Evolutionary conservation across 768 basidiomycete genomes (phyloP).

Genomic region (Lanmaoa rubissima): DNA sequence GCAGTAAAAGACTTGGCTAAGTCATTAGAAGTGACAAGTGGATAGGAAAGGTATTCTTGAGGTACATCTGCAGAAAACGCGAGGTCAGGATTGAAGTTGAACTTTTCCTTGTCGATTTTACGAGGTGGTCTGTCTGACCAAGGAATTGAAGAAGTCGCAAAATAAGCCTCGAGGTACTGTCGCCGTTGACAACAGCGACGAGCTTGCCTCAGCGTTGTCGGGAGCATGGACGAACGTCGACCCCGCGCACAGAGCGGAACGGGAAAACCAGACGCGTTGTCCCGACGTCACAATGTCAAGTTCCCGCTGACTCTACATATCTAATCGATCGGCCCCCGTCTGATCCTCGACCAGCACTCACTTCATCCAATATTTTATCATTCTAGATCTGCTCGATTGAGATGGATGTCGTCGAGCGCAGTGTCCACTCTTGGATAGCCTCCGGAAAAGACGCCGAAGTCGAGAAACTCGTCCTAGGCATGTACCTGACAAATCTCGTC

Average conservation of each 20-base stretch:
- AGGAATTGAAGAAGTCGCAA: constrained; percentile 21
- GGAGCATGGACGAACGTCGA: constrained; percentile 20
- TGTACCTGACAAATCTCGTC: constrained; percentile 19
- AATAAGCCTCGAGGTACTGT: constrained; percentile 23
- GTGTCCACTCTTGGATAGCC: constrained; percentile 72
- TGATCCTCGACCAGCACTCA: not conserved
- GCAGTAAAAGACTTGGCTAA: constrained; percentile 47
- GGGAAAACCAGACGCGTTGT: constrained; percentile 6
- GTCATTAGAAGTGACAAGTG: constrained; percentile 68
- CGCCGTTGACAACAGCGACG: constrained; percentile 21
- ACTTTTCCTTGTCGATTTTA: constrained; percentile 46
- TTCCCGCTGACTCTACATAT: not conserved
- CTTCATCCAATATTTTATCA: not conserved
- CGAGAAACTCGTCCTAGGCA: constrained; percentile 58
- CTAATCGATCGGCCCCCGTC: constrained; percentile 15
- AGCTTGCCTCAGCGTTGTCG: constrained; percentile 16
- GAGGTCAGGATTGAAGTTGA: constrained; percentile 73
- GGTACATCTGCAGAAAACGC: constrained; percentile 49
- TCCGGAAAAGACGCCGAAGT: constrained; percentile 60
- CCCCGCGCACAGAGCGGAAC: not conserved
- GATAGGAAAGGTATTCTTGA: constrained; percentile 48
- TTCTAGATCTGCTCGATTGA: not conserved
- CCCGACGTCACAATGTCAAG: constrained; percentile 2
- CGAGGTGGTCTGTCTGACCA: constrained; percentile 14
- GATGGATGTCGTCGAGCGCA: constrained; percentile 49